These are phyloP conservation scores for Podaxis sp. DNA, from an alignment of 768 basidiomycete genomes.

Conservation along the genomic window DNA sequence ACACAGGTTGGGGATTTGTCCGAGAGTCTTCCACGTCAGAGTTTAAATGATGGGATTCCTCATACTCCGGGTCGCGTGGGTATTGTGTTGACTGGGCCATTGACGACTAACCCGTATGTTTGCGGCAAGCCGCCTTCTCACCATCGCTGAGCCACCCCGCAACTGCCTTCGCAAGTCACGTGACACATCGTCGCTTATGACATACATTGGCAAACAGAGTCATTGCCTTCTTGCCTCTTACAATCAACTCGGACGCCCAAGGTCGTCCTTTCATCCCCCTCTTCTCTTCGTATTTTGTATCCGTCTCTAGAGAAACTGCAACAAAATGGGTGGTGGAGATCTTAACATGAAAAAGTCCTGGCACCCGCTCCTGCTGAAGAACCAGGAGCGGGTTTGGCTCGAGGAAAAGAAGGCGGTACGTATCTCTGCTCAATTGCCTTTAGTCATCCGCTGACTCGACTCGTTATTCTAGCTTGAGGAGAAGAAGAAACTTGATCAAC, in stretches of 20 bases:
- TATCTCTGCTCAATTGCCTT: constrained; percentile 16
- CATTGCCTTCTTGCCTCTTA: background rate
- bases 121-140: background rate
- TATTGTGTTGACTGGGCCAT: constrained; percentile 36
- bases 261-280: background rate
- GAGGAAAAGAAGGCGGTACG: constrained; percentile 95
- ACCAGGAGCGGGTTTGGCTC: constrained; percentile 99
- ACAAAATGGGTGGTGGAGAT: constrained; percentile 97
- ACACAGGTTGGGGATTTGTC: constrained; percentile 23
- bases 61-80: constrained; percentile 33
- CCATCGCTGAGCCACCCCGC: background rate
- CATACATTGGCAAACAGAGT: constrained; percentile 8
- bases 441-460: constrained; percentile 13
- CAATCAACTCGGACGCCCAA: background rate
- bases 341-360: constrained; percentile 99
- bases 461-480: constrained; percentile 74
- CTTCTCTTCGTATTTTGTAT: constrained; percentile 8
- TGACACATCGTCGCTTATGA: background rate
- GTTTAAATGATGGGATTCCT: constrained; percentile 35
- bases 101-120: constrained; percentile 13
- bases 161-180: background rate
- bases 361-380: constrained; percentile 97
- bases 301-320: constrained; percentile 18
- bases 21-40: constrained; percentile 12
- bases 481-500: constrained; percentile 96